phyloP scores from a whole-genome alignment of 2,329 filamentous ascomycete genomes.

The Epichloe typhina region DNA sequence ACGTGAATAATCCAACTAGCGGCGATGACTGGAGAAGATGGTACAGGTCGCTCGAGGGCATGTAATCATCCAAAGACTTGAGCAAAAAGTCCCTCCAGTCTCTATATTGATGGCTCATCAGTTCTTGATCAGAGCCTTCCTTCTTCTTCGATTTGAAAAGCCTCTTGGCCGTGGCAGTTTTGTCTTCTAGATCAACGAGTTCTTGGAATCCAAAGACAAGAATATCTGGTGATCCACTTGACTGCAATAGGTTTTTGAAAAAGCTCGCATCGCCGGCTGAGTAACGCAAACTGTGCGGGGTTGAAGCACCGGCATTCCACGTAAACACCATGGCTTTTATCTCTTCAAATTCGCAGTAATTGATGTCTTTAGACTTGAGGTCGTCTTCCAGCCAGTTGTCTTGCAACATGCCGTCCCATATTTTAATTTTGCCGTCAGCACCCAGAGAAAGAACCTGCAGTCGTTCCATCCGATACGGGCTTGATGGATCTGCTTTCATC shows the following conservation, averaged over 20 bases:
- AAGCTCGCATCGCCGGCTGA: conserved; percentile 67
- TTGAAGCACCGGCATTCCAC: conserved; percentile 95
- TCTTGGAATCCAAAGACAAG: conserved; percentile 96
- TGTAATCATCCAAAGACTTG: conserved; percentile 68
- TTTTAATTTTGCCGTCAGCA: conserved; percentile 67
- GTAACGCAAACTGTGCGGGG: conserved; percentile 71
- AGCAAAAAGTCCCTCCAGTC: conserved; percentile 90
- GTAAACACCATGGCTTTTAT: conserved; percentile 72
- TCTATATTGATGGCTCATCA: conserved; percentile 95
- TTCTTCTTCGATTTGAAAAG: conserved; percentile 88
- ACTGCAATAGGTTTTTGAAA: conserved; percentile 65
- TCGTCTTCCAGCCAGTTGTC: conserved; percentile 88
- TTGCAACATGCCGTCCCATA: conserved; percentile 88
- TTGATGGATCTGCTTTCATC: conserved; percentile 65
- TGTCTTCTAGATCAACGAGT: conserved; percentile 94
- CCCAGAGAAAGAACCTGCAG: conserved; percentile 79
- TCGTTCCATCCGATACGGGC: conserved; percentile 73
- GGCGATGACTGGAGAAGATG: conserved; percentile 74
- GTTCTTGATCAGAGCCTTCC: conserved; percentile 65
- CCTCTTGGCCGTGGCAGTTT: conserved; percentile 91
- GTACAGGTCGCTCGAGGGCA: conserved; percentile 66
- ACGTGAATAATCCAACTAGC: conserved; percentile 89
- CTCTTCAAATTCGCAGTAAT: conserved; percentile 78
- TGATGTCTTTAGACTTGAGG: conserved; percentile 71
- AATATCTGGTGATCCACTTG: conserved; percentile 73